phyloP scores from a whole-genome alignment of 2,329 filamentous ascomycete species.

The Xylariaceae sp. region DNA sequence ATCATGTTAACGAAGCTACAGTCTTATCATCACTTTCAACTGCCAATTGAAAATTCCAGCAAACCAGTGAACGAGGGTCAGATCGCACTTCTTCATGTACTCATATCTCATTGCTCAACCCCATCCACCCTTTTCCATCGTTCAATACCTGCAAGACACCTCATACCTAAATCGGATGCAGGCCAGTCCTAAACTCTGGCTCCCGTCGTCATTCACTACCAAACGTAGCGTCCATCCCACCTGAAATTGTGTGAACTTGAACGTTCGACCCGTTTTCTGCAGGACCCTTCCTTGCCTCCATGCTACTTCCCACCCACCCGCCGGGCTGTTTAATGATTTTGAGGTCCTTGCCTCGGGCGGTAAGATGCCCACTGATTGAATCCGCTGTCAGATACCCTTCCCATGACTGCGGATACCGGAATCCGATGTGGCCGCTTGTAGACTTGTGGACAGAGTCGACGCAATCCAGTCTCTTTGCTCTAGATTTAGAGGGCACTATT shows the following conservation, averaged over 20 bases:
- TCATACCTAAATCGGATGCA: no score
- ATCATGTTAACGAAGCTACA: no score
- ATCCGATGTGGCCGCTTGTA: conserved; percentile 40
- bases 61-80: not conserved
- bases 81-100: not conserved
- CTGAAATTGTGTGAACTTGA: conserved; percentile 29
- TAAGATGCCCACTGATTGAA: conserved; percentile 39
- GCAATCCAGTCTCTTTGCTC: conserved; percentile 23
- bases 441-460: conserved; percentile 41
- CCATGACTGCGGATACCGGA: conserved; percentile 48
- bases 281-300: conserved; percentile 35
- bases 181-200: no score
- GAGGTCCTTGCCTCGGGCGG: conserved; percentile 41
- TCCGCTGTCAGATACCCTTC: conserved; percentile 41
- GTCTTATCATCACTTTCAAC: no score
- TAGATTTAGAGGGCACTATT: no score
- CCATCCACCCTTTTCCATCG: not conserved
- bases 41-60: not conserved
- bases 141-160: not conserved
- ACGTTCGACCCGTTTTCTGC: conserved; percentile 32
- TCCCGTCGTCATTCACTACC: conserved; percentile 15
- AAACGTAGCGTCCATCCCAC: conserved; percentile 25
- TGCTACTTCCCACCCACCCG: conserved; percentile 32
- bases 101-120: not conserved
- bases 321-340: conserved; percentile 31